Base-by-base conservation (phyloP, 2,329 filamentous ascomycete genomes). In the Podosphaera fusca region DNA sequence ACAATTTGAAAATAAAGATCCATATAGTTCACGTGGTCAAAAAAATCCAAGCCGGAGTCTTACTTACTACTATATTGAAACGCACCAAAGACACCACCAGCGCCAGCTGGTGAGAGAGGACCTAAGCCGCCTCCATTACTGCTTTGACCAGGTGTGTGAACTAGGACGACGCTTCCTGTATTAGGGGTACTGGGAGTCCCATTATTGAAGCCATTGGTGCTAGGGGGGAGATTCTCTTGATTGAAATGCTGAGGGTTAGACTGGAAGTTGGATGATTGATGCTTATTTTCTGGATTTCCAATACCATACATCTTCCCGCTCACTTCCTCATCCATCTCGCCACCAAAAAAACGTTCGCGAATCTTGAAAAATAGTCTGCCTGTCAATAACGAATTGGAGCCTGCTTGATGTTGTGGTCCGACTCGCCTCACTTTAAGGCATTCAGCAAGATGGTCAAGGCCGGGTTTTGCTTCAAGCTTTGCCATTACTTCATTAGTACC, bases 321-420 rank as follows among this genome's bases (percentile, higher is more conserved):
- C 62, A 94, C 87, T 63, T 94, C 85, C 35, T 85, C 80, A 5
- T 86, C 81, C 52, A 95, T 84, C 31, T 81, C 77, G 60, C 85
- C 84, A 64, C 84, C 83, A 71, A 94, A 96, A 61, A 96, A 86
- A 66, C 86, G 82, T 67, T 88, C 84, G 59, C 83, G 81, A 75
- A 96, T 84, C 65, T 88, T 85, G 78, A 94, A 98, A 71, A 95
- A 98, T 35, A 95, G 87, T 64, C 85, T 84, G 54, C 92, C 92
- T 0, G 92, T 98, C 35, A 98, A 78, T 64, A 95, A 79, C 29
- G 88, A 90, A 69, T 98, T 92, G 0, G 87, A 94, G 34, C 90
- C 92, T 45, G 89, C 92, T 67, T 94, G 89, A 69, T 98, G 92
- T 55, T 87, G 85, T 38, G 82, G 80, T 9, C 92, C 92, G 36